A percentile compares a stretch with the other conserved stretches of the same genome.
phyloP scores from a whole-genome alignment of 2,329 filamentous ascomycete species.

The Verticillium dahliae region DNA sequence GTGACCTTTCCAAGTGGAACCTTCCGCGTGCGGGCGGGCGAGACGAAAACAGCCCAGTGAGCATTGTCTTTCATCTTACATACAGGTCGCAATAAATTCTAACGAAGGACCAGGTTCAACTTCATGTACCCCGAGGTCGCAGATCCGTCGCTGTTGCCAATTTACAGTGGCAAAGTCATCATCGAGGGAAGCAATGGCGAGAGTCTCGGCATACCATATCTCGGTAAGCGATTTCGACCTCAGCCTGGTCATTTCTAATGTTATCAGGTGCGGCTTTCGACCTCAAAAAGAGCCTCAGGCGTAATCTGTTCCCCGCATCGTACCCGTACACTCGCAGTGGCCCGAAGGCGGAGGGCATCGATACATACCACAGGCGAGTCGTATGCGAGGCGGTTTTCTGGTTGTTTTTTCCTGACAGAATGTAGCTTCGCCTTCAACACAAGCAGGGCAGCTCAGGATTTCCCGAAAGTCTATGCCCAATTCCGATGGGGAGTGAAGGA shows the following conservation, averaged over 20 bases:
- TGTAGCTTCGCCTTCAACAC: conserved; percentile 7
- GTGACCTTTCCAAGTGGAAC: neutral
- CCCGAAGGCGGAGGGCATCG: conserved; percentile 1
- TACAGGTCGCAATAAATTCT: neutral
- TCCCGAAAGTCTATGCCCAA: conserved; percentile 9
- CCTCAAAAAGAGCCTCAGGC: conserved; percentile 4
- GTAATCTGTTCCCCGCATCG: conserved; percentile 3
- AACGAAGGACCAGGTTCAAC: conserved; percentile 11
- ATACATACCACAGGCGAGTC: neutral
- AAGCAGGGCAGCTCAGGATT: conserved; percentile 11
- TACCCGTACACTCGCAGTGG: conserved; percentile 6
- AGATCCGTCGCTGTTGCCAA: conserved; percentile 20
- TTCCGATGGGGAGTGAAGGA: conserved; percentile 11
- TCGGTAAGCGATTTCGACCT: conserved; percentile 11
- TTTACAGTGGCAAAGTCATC: conserved; percentile 27
- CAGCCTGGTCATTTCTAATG: neutral
- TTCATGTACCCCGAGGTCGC: conserved; percentile 18
- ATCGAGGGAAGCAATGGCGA: conserved; percentile 22
- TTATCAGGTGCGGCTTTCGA: conserved; percentile 6
- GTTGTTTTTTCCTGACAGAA: neutral
- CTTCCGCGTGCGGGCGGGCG: conserved; percentile 4
- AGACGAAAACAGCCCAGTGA: conserved; percentile 7
- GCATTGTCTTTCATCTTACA: neutral
- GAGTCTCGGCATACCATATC: conserved; percentile 23
- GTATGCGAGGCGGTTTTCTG: too few species aligned